phyloP scores from a whole-genome alignment of 495 filamentous ascomycete genomes.

The Neurospora sp. region DNA sequence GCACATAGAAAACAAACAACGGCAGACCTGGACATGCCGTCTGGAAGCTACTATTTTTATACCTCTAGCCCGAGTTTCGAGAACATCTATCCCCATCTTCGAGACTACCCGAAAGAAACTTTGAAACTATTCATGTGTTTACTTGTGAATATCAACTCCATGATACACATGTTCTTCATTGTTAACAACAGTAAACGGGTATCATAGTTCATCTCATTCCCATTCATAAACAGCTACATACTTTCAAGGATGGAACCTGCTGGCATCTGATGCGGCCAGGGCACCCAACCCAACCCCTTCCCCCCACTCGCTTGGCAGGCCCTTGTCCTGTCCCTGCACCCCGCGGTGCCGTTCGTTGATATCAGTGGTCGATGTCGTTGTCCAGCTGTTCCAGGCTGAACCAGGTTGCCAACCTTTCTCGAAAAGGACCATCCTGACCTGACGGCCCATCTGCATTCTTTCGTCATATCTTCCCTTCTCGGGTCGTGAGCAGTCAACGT shows the following conservation, averaged over 20 bases:
- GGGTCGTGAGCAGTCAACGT: neutral
- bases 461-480: neutral
- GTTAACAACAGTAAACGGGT: neutral
- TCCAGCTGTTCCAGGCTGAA: neutral
- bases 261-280: neutral
- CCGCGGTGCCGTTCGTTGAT: neutral
- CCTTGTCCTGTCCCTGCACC: neutral
- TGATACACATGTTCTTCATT: neutral
- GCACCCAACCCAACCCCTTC: neutral
- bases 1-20: neutral
- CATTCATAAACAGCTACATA: neutral
- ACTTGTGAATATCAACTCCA: neutral
- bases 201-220: neutral
- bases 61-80: neutral
- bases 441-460: neutral
- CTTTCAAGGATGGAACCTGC: neutral
- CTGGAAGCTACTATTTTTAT: neutral
- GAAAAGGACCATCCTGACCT: neutral
- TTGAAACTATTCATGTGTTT: neutral
- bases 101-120: neutral
- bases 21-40: neutral
- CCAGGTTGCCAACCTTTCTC: neutral
- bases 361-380: neutral
- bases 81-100: neutral
- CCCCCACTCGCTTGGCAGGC: neutral